Conservation (phyloP, 73 alveolate genomes). For the Tetrahymena borealis region DNA sequence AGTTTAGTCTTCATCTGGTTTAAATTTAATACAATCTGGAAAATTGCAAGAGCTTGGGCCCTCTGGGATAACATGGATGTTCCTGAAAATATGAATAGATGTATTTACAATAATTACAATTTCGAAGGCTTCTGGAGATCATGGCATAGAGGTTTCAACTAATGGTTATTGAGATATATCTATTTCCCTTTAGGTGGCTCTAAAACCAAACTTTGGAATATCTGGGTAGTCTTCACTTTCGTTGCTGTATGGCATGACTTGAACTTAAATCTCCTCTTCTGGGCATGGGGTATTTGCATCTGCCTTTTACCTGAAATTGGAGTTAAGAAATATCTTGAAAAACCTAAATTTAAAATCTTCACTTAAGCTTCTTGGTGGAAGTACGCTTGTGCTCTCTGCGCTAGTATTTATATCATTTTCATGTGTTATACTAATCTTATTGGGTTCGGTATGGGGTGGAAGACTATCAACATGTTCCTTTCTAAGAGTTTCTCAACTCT, state of each 20-base stretch:
- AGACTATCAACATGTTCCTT: conserved; percentile 32
- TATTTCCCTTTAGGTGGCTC: conserved; percentile 91
- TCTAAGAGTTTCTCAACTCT: not conserved
- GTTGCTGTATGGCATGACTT: conserved; percentile 89
- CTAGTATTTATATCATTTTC: conserved; percentile 56
- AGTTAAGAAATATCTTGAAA: conserved; percentile 48
- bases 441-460: conserved; percentile 74
- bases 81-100: conserved; percentile 87
- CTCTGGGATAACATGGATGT: conserved; percentile 72
- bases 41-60: conserved; percentile 79
- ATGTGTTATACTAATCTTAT: conserved; percentile 70
- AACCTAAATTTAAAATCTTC: conserved; percentile 41
- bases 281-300: conserved; percentile 89
- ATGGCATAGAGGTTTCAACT: conserved; percentile 90
- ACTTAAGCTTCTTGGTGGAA: conserved; percentile 46
- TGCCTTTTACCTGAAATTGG: conserved; percentile 73
- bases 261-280: conserved; percentile 59
- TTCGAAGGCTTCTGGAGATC: conserved; percentile 84
- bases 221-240: conserved; percentile 74
- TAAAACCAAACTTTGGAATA: conserved; percentile 56
- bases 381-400: conserved; percentile 48
- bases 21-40: conserved; percentile 77
- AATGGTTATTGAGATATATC: conserved; percentile 84
- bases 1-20: conserved; percentile 48
- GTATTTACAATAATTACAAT: conserved; percentile 70